Evolutionary conservation across 441 rosid genomes (phyloP), one percentile per base, ranked within the genome.

Genomic region (Populus hybrid): DNA sequence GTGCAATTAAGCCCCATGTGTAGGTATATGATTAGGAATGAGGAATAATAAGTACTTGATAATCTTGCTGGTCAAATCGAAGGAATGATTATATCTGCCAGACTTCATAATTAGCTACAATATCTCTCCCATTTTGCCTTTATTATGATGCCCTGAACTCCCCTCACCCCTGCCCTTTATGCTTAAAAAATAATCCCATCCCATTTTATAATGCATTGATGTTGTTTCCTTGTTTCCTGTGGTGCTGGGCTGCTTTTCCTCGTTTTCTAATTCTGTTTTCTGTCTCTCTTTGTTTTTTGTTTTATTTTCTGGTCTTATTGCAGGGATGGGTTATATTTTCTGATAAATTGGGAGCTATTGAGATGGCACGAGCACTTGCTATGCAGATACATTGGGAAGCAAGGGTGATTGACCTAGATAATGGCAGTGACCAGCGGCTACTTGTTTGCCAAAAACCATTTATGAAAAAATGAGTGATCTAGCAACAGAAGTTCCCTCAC

Each of bases 391-490:
- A 91, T 26, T 96, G 98, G 99, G 98, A 96, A 90, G 98, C 98
- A 81, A 87, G 99, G 81, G 93, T 94, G 81, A 92, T 93, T 18
- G 97, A 92, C 88, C 89, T 92, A 80, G 98, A 96, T 82, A 95
- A 93, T 78, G 99, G 98, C 76, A 92, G 93, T 67, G 98, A 96
- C 83, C 95, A 96, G 82, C 89, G 98, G 67, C 90, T 94, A 75
- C 98, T 96, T 65, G 98, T 96, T 83, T 94, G 98, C 87, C 97
- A 94, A 80, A 94, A 94, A 81, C 99, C 94, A 18, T 94, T 94
- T 75, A 79, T 92, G 80, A 93, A 80, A 79, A 96, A 94, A 80
- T 96, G 88, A 92, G 79, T 72, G 81, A 67, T 84, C 73, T 71
- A 68, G 79, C 81, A 66, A 76, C 71, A 5, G 76, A 67, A 59